Evolutionary conservation across 2,329 filamentous ascomycete species (phyloP).

Genomic region (Talaromyces sp.): DNA sequence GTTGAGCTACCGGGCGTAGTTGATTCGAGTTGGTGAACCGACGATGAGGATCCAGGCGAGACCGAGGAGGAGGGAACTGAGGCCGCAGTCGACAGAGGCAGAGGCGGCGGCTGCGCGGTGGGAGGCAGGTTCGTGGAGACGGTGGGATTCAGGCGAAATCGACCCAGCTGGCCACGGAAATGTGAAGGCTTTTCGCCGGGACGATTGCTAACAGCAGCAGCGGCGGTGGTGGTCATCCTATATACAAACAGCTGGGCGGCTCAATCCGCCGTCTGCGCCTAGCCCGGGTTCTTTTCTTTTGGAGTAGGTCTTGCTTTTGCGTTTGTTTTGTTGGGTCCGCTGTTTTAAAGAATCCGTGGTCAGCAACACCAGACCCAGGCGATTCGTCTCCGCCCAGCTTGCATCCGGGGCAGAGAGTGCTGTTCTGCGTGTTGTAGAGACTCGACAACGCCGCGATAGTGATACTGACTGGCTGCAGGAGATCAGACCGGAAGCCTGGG

Average conservation of each 20-base stretch:
- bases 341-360: neutral
- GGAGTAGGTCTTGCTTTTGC: neutral
- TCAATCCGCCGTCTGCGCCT: neutral
- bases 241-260: neutral
- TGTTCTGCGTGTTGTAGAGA: neutral
- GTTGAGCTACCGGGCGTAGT: neutral
- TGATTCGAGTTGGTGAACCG: neutral
- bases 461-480: neutral
- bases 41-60: neutral
- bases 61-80: neutral
- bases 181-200: constrained; percentile 3
- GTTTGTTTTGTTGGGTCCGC: neutral
- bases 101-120: constrained; percentile 7
- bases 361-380: neutral
- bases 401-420: neutral
- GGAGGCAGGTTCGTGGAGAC: constrained; percentile 2
- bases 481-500: neutral
- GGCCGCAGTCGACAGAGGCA: neutral
- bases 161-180: constrained; percentile 27
- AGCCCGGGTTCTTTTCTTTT: neutral
- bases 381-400: neutral
- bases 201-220: constrained; percentile 3
- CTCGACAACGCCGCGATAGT: neutral
- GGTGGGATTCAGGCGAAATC: constrained; percentile 23
- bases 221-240: constrained; percentile 7